Evolutionary conservation across 495 filamentous ascomycete genomes (phyloP).

Genomic region (Cercophora sp.): DNA sequence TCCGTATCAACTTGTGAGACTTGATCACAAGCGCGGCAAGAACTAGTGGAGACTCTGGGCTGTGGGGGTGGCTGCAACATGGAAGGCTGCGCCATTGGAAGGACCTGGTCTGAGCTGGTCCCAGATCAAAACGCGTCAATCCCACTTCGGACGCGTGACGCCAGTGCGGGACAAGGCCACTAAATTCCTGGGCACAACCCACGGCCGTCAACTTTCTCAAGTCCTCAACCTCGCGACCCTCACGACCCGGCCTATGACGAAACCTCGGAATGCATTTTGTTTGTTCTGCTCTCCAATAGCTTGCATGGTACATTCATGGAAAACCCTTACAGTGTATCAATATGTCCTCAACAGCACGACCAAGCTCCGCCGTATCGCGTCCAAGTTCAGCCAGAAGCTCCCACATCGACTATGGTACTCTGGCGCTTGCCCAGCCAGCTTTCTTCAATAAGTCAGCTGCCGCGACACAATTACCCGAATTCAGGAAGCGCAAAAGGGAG

Average conservation of each 20-base stretch:
- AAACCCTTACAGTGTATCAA: constrained; percentile 16
- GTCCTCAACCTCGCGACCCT: too few relatives aligned
- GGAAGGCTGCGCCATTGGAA: too few relatives aligned
- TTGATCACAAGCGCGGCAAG: too few relatives aligned
- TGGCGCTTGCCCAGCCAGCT: not conserved
- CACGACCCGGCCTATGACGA: too few relatives aligned
- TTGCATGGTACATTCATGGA: constrained; percentile 22
- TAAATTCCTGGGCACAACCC: too few relatives aligned
- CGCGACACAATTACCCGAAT: constrained; percentile 3
- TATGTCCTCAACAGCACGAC: too few relatives aligned
- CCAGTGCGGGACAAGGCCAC: not conserved
- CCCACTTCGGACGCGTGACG: not conserved
- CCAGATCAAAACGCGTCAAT: not conserved
- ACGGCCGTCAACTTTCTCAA: too few relatives aligned
- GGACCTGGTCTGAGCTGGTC: not conserved
- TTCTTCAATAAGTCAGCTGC: not conserved
- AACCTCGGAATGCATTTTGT: too few relatives aligned
- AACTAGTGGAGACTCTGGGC: too few relatives aligned
- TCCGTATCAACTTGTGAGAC: too few relatives aligned
- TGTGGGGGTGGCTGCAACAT: too few relatives aligned
- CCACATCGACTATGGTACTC: constrained; percentile 16
- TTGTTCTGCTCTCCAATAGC: not conserved
- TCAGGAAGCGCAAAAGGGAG: constrained; percentile 29
- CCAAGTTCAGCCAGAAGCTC: constrained; percentile 26
- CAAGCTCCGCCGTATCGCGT: too few relatives aligned